phyloP scores from a whole-genome alignment of 257 asterid species.

The Eucommia ulmoides region DNA sequence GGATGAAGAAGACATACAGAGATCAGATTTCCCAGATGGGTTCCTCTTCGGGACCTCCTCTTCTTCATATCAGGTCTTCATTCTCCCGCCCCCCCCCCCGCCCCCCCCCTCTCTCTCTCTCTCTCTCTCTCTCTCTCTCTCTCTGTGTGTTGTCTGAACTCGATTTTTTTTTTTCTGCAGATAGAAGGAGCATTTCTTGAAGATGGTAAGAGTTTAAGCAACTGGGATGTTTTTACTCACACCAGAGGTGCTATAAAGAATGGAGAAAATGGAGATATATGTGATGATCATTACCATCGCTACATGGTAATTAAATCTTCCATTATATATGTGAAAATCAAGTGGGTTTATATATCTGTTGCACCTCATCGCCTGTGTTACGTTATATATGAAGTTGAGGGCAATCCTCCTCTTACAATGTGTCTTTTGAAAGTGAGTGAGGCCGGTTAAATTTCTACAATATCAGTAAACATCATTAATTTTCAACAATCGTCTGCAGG shows the following conservation, averaged over 20 bases:
- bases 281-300: conserved; percentile 79
- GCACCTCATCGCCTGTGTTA: too few relatives aligned
- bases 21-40: conserved; percentile 52
- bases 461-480: conserved; percentile 1
- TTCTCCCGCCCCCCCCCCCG: not conserved
- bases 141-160: not conserved
- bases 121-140: not conserved
- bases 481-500: conserved; percentile 23
- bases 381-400: too few relatives aligned
- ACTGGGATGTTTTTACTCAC: conserved; percentile 55
- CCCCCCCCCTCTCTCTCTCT: not conserved
- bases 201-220: conserved; percentile 56
- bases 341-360: too few relatives aligned
- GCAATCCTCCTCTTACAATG: not conserved
- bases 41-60: conserved; percentile 69
- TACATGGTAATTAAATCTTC: too few relatives aligned
- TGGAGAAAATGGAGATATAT: conserved; percentile 46
- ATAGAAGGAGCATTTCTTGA: conserved; percentile 68
- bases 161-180: conserved; percentile 13
- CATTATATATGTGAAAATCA: too few relatives aligned
- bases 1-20: conserved; percentile 12
- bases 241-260: conserved; percentile 34
- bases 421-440: not conserved
- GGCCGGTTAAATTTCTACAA: not conserved
- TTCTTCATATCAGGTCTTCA: conserved; percentile 53